Conservation (phyloP, 495 filamentous ascomycete genomes). For the Xanthoparmelia taractica region DNA sequence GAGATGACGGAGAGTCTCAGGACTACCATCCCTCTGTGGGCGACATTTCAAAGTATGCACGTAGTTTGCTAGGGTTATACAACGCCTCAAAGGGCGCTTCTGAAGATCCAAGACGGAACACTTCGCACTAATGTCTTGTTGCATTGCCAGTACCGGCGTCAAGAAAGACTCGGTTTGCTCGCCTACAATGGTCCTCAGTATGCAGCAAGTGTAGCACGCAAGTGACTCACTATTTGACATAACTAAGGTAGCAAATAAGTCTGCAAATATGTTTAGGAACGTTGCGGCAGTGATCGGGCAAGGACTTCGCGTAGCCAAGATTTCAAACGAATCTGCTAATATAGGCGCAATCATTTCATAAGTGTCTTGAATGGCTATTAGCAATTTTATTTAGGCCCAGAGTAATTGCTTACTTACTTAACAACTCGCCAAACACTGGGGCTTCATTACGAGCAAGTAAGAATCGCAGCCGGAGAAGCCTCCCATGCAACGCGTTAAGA, state of each 20-base stretch:
- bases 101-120: background rate
- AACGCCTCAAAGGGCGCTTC: background rate
- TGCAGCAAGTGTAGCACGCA: background rate
- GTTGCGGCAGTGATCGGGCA: slow-evolving; percentile 39
- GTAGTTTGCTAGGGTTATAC: background rate
- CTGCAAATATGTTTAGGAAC: slow-evolving; percentile 39
- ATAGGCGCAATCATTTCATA: slow-evolving; percentile 28
- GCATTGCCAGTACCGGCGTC: background rate
- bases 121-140: background rate
- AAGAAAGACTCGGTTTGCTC: background rate
- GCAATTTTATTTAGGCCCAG: background rate
- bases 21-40: background rate
- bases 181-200: background rate
- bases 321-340: slow-evolving; percentile 29
- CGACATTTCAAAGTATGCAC: background rate
- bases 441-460: slow-evolving; percentile 30
- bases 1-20: background rate
- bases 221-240: slow-evolving; percentile 5
- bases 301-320: slow-evolving; percentile 28
- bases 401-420: slow-evolving; percentile 28
- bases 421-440: slow-evolving; percentile 33
- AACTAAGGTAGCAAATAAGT: slow-evolving; percentile 23
- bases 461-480: slow-evolving; percentile 44
- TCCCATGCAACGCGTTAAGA: slow-evolving; percentile 62
- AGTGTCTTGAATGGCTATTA: slow-evolving; percentile 26